These are phyloP conservation scores for Pyrenopolyporus hunteri DNA, from an alignment of 495 filamentous ascomycete species.

Conservation along the genomic window DNA sequence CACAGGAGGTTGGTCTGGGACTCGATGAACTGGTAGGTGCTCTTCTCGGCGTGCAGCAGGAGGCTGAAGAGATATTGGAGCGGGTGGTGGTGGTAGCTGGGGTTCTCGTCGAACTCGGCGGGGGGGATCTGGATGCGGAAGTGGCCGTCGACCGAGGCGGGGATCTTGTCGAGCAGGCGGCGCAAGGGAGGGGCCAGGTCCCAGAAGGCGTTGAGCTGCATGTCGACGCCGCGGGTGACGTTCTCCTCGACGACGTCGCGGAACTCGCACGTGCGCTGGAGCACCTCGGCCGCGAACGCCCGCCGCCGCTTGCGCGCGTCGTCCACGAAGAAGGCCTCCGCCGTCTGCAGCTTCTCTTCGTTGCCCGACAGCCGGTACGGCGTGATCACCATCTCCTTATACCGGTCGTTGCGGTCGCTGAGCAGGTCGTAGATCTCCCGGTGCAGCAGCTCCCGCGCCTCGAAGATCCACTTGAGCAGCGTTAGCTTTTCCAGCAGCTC, in stretches of 20 bases:
- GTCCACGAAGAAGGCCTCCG: conserved; percentile 77
- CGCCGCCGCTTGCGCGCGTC: conserved; percentile 73
- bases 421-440: conserved; percentile 83
- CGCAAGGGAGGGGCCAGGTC: conserved; percentile 88
- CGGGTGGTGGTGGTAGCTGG: conserved; percentile 75
- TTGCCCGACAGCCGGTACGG: conserved; percentile 76
- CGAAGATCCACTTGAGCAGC: conserved; percentile 96
- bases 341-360: conserved; percentile 75
- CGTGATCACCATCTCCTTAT: conserved; percentile 77
- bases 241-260: conserved; percentile 81
- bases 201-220: conserved; percentile 93
- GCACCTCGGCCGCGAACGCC: conserved; percentile 67
- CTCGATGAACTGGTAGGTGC: conserved; percentile 95
- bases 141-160: conserved; percentile 49
- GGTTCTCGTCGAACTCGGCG: conserved; percentile 84
- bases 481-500: conserved; percentile 94
- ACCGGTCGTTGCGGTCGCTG: conserved; percentile 81
- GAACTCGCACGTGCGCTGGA: conserved; percentile 78
- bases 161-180: conserved; percentile 78
- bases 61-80: conserved; percentile 87
- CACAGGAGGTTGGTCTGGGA: conserved; percentile 92
- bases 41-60: conserved; percentile 84
- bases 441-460: conserved; percentile 85
- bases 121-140: conserved; percentile 73
- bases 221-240: conserved; percentile 84